phyloP scores from a whole-genome alignment of 768 basidiomycete genomes.

The Lyophyllum semitale region DNA sequence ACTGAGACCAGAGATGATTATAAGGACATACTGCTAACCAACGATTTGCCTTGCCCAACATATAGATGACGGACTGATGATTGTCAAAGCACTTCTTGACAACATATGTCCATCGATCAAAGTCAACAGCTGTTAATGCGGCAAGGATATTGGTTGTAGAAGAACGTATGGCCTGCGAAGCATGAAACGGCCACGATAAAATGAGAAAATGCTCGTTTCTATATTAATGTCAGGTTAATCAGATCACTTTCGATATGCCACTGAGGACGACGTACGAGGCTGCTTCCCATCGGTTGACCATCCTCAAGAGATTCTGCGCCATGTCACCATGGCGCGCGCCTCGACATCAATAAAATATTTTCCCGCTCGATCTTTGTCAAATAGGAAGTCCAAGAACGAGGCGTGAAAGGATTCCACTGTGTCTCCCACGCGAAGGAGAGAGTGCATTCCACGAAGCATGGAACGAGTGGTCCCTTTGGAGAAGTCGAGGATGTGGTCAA shows the following conservation, averaged over 20 bases:
- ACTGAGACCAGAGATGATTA: background rate
- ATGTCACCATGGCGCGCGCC: background rate
- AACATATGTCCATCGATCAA: background rate
- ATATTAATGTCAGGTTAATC: background rate
- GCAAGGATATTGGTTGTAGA: background rate
- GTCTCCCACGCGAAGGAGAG: background rate
- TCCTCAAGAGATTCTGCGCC: background rate
- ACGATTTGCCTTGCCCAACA: background rate
- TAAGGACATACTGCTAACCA: background rate
- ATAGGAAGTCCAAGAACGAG: conserved; percentile 1
- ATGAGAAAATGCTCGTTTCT: background rate
- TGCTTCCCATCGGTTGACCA: background rate
- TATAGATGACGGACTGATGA: background rate
- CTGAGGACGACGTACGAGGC: too few species aligned
- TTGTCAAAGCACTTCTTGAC: background rate
- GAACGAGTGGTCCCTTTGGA: background rate
- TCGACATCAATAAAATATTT: background rate
- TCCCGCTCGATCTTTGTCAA: background rate
- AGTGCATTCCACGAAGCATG: background rate
- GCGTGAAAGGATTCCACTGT: background rate
- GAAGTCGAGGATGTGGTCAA: too few species aligned
- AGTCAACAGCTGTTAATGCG: background rate
- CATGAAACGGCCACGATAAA: background rate
- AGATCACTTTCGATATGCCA: background rate
- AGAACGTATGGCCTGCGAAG: background rate